Evolutionary conservation across 1,139 yeast genomes (phyloP).

Genomic region (Protomyces inundatus): DNA sequence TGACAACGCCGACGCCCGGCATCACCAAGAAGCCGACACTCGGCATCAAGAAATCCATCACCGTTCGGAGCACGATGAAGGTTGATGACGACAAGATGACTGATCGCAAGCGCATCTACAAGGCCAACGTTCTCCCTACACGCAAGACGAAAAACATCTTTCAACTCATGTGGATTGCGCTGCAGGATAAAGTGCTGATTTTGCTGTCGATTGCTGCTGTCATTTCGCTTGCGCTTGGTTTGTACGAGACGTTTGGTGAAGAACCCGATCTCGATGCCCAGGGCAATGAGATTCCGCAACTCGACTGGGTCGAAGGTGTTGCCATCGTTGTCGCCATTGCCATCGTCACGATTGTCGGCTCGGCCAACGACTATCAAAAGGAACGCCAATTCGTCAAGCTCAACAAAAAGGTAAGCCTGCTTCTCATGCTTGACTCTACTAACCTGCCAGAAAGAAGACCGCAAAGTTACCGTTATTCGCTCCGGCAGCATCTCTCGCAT

Average conservation of each 20-base stretch:
- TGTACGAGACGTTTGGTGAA: conserved; percentile 87
- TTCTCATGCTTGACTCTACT: neutral
- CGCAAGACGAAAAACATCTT: conserved; percentile 62
- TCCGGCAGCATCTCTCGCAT: conserved; percentile 63
- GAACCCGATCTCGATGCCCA: conserved; percentile 65
- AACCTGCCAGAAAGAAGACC: conserved; percentile 69
- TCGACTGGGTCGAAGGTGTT: conserved; percentile 74
- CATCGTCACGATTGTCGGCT: conserved; percentile 89
- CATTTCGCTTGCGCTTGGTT: conserved; percentile 80
- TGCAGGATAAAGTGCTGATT: conserved; percentile 86
- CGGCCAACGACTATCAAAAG: conserved; percentile 91
- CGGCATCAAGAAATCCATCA: conserved; percentile 3
- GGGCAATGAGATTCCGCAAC: conserved; percentile 46
- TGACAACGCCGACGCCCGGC: conserved; percentile 1
- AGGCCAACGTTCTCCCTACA: conserved; percentile 66
- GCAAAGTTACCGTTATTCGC: conserved; percentile 70
- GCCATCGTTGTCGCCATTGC: conserved; percentile 89
- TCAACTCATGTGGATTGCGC: conserved; percentile 68
- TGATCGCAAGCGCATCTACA: conserved; percentile 50
- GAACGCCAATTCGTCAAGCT: conserved; percentile 87
- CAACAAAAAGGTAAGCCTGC: conserved; percentile 44
- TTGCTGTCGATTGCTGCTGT: conserved; percentile 80
- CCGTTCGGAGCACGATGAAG: conserved; percentile 23
- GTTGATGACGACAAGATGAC: conserved; percentile 13
- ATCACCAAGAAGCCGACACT: conserved; percentile 27